Conservation (phyloP, 2,329 filamentous ascomycete genomes). For the Trichoderma sp. region DNA sequence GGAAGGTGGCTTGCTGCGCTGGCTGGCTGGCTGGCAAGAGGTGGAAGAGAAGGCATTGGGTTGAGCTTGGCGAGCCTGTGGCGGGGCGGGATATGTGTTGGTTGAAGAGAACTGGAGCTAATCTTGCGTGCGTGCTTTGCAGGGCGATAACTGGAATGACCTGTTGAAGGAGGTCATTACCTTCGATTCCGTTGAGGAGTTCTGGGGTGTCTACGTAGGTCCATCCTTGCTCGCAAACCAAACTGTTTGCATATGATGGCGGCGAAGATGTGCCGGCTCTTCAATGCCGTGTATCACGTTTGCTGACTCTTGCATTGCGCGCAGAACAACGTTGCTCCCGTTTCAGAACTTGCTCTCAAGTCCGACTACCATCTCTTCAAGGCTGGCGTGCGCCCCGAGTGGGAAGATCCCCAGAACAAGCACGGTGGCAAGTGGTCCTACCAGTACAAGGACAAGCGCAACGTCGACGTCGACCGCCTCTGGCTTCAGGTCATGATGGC, state of each 20-base stretch:
- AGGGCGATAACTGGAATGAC: slow-evolving; percentile 99
- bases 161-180: slow-evolving; percentile 97
- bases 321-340: slow-evolving; percentile 98
- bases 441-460: slow-evolving; percentile 94
- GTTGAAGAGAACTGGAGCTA: background rate
- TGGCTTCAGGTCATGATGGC: slow-evolving; percentile 98
- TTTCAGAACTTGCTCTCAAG: slow-evolving; percentile 93
- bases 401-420: slow-evolving; percentile 99
- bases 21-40: background rate
- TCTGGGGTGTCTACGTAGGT: slow-evolving; percentile 98
- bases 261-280: background rate
- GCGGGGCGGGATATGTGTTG: background rate
- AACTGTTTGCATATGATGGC: background rate
- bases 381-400: slow-evolving; percentile 92
- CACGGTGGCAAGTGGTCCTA: slow-evolving; percentile 99
- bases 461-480: slow-evolving; percentile 86
- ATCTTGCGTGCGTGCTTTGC: background rate
- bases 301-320: slow-evolving; percentile 1
- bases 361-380: slow-evolving; percentile 99
- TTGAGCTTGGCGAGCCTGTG: slow-evolving; percentile 1
- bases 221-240: background rate
- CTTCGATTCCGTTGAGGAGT: slow-evolving; percentile 98
- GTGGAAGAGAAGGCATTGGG: background rate
- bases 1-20: background rate
- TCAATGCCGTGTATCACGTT: background rate